Evolutionary conservation across 352 stramenopile genomes (phyloP).

Genomic region (Globisporangium recalcitrans): DNA sequence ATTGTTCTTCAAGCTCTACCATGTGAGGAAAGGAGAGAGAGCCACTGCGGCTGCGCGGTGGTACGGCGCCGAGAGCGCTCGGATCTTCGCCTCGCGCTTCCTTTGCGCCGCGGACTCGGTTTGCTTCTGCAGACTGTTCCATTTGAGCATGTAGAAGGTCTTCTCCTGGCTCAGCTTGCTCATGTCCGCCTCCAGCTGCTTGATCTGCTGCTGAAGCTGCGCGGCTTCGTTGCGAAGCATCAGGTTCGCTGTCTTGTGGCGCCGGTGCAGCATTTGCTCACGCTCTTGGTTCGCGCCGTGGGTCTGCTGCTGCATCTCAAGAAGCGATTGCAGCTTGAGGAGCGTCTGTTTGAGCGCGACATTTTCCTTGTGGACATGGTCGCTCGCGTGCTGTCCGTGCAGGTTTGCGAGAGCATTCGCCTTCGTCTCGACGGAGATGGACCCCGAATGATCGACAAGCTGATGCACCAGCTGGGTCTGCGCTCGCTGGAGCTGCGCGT

Average conservation of each 20-base stretch:
- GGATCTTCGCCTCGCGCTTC: constrained; percentile 45
- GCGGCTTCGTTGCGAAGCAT: constrained; percentile 40
- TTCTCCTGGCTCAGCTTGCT: constrained; percentile 45
- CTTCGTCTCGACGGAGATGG: constrained; percentile 52
- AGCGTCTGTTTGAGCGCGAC: constrained; percentile 60
- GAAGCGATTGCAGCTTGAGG: constrained; percentile 58
- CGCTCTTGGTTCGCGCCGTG: constrained; percentile 33
- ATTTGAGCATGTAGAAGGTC: constrained; percentile 39
- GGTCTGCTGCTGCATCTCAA: constrained; percentile 55
- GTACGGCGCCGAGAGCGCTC: constrained; percentile 38
- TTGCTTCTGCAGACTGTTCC: constrained; percentile 36
- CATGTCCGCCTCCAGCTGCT: constrained; percentile 45
- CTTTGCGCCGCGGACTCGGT: constrained; percentile 32
- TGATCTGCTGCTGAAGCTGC: constrained; percentile 41
- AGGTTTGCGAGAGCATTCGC: constrained; percentile 38
- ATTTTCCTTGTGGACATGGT: constrained; percentile 57
- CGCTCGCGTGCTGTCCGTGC: constrained; percentile 33
- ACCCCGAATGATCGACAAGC: constrained; percentile 51
- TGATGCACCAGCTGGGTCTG: constrained; percentile 53
- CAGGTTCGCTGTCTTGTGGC: constrained; percentile 29
- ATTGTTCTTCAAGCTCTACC: background rate
- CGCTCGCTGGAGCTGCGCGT: constrained; percentile 44
- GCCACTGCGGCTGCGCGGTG: constrained; percentile 13
- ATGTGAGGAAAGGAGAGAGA: background rate
- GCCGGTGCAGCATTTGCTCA: constrained; percentile 29